phyloP scores from a whole-genome alignment of 163 green algal species.

The Chloromonas sp. region DNA sequence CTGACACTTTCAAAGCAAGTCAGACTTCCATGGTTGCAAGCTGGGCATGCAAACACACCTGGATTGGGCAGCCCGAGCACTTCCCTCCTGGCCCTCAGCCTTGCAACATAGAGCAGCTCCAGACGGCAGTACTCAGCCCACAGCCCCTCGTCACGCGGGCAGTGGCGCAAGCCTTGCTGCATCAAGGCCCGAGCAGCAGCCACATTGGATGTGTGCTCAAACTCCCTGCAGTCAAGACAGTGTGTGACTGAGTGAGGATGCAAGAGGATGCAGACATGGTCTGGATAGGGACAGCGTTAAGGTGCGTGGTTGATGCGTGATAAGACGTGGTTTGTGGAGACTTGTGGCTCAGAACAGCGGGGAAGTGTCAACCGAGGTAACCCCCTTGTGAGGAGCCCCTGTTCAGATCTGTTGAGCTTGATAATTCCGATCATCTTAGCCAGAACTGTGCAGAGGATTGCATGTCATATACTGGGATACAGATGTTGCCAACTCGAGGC shows the following conservation, averaged over 20 bases:
- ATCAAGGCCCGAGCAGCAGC: slow-evolving; percentile 77
- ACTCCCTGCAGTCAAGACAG: slow-evolving; percentile 60
- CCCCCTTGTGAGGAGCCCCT: neutral
- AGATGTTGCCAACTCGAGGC: too few relatives aligned
- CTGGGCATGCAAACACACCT: neutral
- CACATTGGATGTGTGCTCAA: slow-evolving; percentile 78
- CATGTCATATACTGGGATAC: too few relatives aligned
- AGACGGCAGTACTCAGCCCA: slow-evolving; percentile 90
- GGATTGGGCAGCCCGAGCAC: slow-evolving; percentile 65
- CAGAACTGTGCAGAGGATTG: too few relatives aligned
- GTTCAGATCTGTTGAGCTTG: slow-evolving; percentile 23
- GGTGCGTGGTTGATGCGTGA: too few relatives aligned
- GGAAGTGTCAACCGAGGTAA: slow-evolving; percentile 11
- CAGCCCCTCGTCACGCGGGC: slow-evolving; percentile 49
- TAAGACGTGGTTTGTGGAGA: neutral
- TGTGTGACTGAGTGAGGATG: neutral
- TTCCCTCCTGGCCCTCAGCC: slow-evolving; percentile 57
- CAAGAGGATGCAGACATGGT: neutral
- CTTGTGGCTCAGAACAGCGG: slow-evolving; percentile 7
- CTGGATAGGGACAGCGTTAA: too few relatives aligned
- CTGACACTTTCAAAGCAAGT: too few relatives aligned
- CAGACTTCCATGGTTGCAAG: too few relatives aligned
- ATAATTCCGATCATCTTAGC: slow-evolving; percentile 10
- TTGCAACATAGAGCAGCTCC: slow-evolving; percentile 82
- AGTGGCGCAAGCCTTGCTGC: slow-evolving; percentile 87